Conservation (phyloP, 2,329 filamentous ascomycete genomes). For the Madurella mycetomatis region DNA sequence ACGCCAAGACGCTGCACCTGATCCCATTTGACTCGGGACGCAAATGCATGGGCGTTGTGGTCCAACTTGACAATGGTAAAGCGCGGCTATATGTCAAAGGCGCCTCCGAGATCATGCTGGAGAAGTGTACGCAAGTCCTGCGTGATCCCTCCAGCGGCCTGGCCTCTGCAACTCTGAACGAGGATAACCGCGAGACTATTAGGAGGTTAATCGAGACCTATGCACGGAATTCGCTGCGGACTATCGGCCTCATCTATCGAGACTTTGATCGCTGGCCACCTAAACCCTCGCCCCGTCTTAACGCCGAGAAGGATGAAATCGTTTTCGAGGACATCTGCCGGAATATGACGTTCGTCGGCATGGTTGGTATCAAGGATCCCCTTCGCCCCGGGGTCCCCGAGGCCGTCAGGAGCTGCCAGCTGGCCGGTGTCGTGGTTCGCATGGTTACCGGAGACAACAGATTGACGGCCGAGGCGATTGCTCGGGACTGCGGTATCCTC, state of each 20-base stretch:
- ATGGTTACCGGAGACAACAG: conserved; percentile 87
- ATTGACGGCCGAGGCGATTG: conserved; percentile 73
- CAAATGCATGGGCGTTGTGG: conserved; percentile 65
- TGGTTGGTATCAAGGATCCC: conserved; percentile 80
- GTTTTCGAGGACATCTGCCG: conserved; percentile 63
- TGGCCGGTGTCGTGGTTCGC: conserved; percentile 72
- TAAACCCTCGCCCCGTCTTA: conserved; percentile 50
- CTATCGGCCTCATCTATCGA: conserved; percentile 77
- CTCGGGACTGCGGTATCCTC: conserved; percentile 72
- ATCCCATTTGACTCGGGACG: conserved; percentile 72
- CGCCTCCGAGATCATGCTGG: conserved; percentile 60
- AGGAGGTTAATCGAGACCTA: conserved; percentile 70
- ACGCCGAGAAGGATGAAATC: conserved; percentile 56
- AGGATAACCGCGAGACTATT: conserved; percentile 53
- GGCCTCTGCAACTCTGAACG: conserved; percentile 41
- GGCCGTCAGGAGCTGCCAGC: conserved; percentile 68
- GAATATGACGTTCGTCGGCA: conserved; percentile 62
- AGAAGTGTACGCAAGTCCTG: conserved; percentile 50
- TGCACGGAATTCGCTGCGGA: conserved; percentile 73
- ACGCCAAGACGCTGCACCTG: conserved; percentile 53
- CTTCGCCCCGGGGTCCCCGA: conserved; percentile 70
- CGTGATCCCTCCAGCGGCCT: conserved; percentile 45
- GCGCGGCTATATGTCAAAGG: conserved; percentile 60
- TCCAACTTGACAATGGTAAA: conserved; percentile 46
- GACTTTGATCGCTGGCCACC: conserved; percentile 87